Base-by-base conservation (phyloP, 345 rosid genomes). In the Corymbia maculata region DNA sequence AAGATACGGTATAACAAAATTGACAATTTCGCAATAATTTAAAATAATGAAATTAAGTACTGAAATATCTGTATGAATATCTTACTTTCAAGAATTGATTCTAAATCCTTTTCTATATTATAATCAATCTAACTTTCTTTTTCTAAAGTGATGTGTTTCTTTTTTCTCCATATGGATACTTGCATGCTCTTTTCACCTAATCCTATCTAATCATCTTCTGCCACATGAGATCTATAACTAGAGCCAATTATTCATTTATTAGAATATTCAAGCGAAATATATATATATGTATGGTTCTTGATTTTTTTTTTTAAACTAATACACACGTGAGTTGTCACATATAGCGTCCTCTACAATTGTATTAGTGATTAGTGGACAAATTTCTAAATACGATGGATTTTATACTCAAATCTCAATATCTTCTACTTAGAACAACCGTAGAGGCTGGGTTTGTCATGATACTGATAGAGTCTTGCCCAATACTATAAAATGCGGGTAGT, bases 181-280 rank as follows among this genome's bases (percentile, higher is more conserved):
- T 70, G 24, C 4, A 17, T 4, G 4, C 24, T 70, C 7, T 70
- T 70, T 70, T 17, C 13, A 32, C 80, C 80, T 9, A 17, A 9
- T 32, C 22, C 47, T 17, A 8, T 21, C 47, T 36, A 70, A 70
- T 32, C 47, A 70, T 70, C 1, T 70, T 24, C 80, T 32, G 17
- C 32, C 80, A 4, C 22, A 19, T 9, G 13, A 36, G 13, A 36
- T 70, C 32, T 16, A 70, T 36, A 70, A 1, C 47, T 70, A 17
- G 47, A 70, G 47, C 19, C 47, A 36, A 70, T 70, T 70, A 68
- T 17, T 36, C 2, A 36, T 61, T 61, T n/a, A 64, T 64, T 32
- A 30, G 47, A 36, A 70, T 17, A 70, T 4, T 9, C 4, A 0
- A 36, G 7, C 2, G 0, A 68, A 8, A 16, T 8, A 16, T 68